Base-by-base conservation (phyloP, 2,329 filamentous ascomycete species). In the Penicillium sp. region DNA sequence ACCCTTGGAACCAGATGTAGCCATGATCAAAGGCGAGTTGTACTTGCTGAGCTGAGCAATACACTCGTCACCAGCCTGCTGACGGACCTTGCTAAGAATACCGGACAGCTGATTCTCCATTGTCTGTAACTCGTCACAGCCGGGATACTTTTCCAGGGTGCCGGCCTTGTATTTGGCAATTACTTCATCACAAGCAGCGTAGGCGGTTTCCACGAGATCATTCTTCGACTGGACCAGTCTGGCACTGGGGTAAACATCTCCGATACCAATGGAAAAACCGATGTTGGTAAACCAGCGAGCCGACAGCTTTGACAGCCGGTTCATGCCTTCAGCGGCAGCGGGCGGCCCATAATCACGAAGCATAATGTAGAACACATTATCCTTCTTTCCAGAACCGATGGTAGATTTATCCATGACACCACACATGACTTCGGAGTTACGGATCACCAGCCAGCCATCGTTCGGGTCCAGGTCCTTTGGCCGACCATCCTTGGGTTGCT, bases 321-420 rank as follows among this genome's bases (percentile, higher is more conserved):
- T 98, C 95, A 99, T 99, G 55, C 91, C 92, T 57, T 87, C 85
- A 0, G 94, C 92, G 7, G 95, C 92, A 57, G 91, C 88, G 55
- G 96, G 90, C 1, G 93, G 91, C 0, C 95, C 95, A 69, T 90
- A 99, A 79, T 99, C 95, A 81, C 95, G 86, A 67, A 98, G 86
- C 72, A 99, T 94, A 57, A 98, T 90, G 71, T 97, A 99, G 72
- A 98, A 99, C 19, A 99, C 88, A 0, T 93, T 97, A 73, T 96
- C 94, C 73, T 99, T 99, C 81, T 98, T 98, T 68, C 95, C 95
- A 6, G 91, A 88, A 67, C 95, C 95, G n/a, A 99, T 91, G 0
- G 93, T 98, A 1, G 91, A 90, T 78, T 99, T 99, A 80, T 99
- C 95, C 92, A 98, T 97, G 60, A 89, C 86, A 61, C 95, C 95